Percentiles rank a stretch among this genome's conserved stretches.
Conservation (phyloP, 805 yeast species). For the Monosporozyma servazzii region DNA sequence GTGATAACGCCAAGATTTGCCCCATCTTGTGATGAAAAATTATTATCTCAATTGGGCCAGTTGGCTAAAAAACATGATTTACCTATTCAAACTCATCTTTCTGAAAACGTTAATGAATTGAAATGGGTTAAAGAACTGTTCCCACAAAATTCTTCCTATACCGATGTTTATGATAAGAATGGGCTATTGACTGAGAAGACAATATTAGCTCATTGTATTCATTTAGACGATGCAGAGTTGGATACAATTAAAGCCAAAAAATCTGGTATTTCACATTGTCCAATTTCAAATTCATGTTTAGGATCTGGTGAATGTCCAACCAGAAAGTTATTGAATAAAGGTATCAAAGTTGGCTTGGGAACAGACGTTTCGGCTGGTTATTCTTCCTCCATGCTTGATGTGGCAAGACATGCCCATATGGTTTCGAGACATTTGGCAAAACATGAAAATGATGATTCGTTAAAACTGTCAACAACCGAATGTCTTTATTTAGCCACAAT, state of each 20-base stretch:
- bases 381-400: conserved; percentile 52
- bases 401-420: conserved; percentile 60
- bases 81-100: conserved; percentile 85
- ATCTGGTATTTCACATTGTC: conserved; percentile 86
- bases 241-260: conserved; percentile 42
- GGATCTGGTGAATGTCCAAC: conserved; percentile 88
- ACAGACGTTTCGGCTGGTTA: conserved; percentile 76
- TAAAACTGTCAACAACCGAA: conserved; percentile 54
- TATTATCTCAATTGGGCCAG: conserved; percentile 56
- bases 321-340: conserved; percentile 52
- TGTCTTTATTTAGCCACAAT: conserved; percentile 73
- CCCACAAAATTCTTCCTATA: conserved; percentile 60
- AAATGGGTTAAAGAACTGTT: conserved; percentile 62
- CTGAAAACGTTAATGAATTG: conserved; percentile 71
- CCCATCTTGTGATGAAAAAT: conserved; percentile 63
- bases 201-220: conserved; percentile 83
- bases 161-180: conserved; percentile 66
- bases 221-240: conserved; percentile 57
- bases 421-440: conserved; percentile 66
- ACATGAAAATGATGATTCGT: conserved; percentile 33
- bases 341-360: conserved; percentile 72
- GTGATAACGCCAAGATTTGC: conserved; percentile 91
- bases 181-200: conserved; percentile 56
- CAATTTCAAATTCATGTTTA: conserved; percentile 78
- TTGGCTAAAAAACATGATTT: conserved; percentile 38